Conservation (phyloP, 1,284 basidiomycete species). For the Takashimella tepidaria region DNA sequence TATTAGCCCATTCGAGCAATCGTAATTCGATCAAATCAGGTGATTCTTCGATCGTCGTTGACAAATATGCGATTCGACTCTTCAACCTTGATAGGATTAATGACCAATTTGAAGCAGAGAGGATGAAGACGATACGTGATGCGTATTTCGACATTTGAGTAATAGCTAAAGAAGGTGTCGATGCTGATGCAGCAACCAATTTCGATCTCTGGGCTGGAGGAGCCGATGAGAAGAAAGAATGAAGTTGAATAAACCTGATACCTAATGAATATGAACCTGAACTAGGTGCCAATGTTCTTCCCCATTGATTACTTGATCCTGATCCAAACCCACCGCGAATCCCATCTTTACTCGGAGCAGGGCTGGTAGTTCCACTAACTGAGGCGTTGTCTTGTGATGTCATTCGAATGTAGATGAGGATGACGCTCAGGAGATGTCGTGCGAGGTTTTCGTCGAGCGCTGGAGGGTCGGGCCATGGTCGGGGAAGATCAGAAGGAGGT, state of each 20-base stretch:
- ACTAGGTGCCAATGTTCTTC: conserved; percentile 10
- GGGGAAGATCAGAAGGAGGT: conserved; percentile 25
- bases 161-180: conserved; percentile 24
- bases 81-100: conserved; percentile 71
- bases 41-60: conserved; percentile 50
- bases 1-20: conserved; percentile 49
- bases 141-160: conserved; percentile 47
- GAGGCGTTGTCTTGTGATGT: conserved; percentile 49
- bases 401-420: conserved; percentile 74
- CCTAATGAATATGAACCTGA: conserved; percentile 21
- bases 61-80: conserved; percentile 56
- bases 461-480: conserved; percentile 61
- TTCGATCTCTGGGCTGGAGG: conserved; percentile 10
- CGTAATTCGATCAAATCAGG: conserved; percentile 51
- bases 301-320: conserved; percentile 17
- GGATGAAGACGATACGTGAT: conserved; percentile 75
- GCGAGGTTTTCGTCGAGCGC: conserved; percentile 80
- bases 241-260: conserved; percentile 26
- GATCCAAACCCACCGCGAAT: conserved; percentile 15
- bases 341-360: conserved; percentile 24
- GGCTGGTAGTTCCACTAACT: conserved; percentile 11
- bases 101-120: conserved; percentile 86
- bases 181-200: conserved; percentile 8
- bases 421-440: conserved; percentile 75
- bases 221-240: conserved; percentile 27